Conservation (phyloP, 805 yeast species). For the Kuraishia piskuri region DNA sequence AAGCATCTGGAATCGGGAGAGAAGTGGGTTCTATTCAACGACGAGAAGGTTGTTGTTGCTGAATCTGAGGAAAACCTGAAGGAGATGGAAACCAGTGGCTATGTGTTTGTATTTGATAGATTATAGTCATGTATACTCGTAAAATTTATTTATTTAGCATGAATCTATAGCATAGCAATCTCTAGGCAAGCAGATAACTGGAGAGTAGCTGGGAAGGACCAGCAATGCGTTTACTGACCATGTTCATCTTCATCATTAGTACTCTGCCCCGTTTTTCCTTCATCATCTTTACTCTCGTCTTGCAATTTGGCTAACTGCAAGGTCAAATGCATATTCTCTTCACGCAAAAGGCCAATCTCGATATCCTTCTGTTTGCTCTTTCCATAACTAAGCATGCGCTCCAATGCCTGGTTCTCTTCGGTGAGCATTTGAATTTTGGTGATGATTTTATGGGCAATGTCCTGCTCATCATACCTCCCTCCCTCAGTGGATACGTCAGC, state of each 20-base stretch:
- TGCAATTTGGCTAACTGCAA: slow-evolving; percentile 19
- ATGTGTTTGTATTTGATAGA: slow-evolving; percentile 34
- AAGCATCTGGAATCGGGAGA: slow-evolving; percentile 23
- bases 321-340: slow-evolving; percentile 39
- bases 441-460: slow-evolving; percentile 64
- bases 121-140: no score
- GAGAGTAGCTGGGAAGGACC: no score
- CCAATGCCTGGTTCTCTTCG: slow-evolving; percentile 62
- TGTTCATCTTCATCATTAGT: no score
- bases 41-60: slow-evolving; percentile 72
- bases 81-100: slow-evolving; percentile 39
- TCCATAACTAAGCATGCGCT: slow-evolving; percentile 68
- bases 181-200: no score
- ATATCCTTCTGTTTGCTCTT: slow-evolving; percentile 63
- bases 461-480: slow-evolving; percentile 68
- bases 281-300: neutral
- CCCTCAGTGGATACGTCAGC: slow-evolving; percentile 21
- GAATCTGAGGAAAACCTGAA: slow-evolving; percentile 28
- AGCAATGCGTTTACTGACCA: no score
- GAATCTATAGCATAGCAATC: no score
- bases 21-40: slow-evolving; percentile 78
- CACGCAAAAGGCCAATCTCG: slow-evolving; percentile 52
- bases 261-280: neutral
- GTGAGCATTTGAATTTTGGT: slow-evolving; percentile 50
- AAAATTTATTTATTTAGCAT: no score